These are phyloP conservation scores for Sugiyamaella grinbergsii DNA, from an alignment of 1,139 yeast species.

Conservation along the genomic window DNA sequence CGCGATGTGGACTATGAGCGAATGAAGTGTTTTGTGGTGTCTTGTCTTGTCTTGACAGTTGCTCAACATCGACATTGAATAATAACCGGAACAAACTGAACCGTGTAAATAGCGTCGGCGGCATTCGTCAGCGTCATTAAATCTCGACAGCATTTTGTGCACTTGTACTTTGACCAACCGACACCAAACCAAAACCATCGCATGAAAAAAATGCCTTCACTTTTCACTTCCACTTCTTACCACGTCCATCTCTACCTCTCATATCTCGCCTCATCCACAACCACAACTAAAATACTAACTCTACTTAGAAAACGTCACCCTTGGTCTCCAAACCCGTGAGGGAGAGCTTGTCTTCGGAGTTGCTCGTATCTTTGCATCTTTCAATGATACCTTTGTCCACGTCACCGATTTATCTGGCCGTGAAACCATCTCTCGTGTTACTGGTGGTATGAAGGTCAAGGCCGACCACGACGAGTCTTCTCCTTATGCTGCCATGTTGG, in stretches of 20 bases:
- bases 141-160: too few species aligned
- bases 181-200: too few species aligned
- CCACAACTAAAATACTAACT: conserved; percentile 15
- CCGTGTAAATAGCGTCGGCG: too few species aligned
- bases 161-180: too few species aligned
- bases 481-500: conserved; percentile 99
- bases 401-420: conserved; percentile 99
- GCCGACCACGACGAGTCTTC: conserved; percentile 99
- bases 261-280: neutral
- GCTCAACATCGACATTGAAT: too few species aligned
- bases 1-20: too few species aligned
- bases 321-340: conserved; percentile 87
- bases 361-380: conserved; percentile 99
- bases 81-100: too few species aligned
- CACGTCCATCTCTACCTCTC: neutral
- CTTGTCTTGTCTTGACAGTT: too few species aligned
- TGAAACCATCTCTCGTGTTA: conserved; percentile 99
- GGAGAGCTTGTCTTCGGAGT: conserved; percentile 99
- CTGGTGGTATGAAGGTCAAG: conserved; percentile 99
- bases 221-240: too few species aligned
- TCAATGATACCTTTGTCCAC: conserved; percentile 99
- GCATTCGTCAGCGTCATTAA: too few species aligned
- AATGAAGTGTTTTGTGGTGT: too few species aligned
- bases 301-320: conserved; percentile 55
- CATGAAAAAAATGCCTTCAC: too few species aligned